Evolutionary conservation across 345 rosid genomes (phyloP), one percentile per base, ranked within the genome.

Genomic region (Populus simonii): DNA sequence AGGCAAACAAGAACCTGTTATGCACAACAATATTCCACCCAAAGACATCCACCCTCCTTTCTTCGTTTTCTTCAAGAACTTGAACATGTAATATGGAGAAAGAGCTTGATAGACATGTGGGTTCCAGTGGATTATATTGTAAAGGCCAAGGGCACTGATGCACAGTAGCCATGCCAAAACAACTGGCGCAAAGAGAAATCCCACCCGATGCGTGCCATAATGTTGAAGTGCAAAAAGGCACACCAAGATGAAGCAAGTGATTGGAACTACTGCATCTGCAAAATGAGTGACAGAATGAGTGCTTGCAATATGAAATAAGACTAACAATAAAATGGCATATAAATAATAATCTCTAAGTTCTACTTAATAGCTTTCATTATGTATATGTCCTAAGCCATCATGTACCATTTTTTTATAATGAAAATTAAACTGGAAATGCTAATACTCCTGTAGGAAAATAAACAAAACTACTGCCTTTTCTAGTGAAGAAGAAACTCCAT

Each of bases 191-290:
- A 96, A 96, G 73, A 92, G 84, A 85, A 92, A 89, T 62, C 98
- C 98, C 63, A 94, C 89, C 49, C 94, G 88, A 80, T 96, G 99
- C 1, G 99, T 94, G 79, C 99, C 99, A 53, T 89, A 96, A 82
- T 96, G 99, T 77, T 96, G 99, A 77, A 96, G 98, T 69, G 98
- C 93, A 76, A 96, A 96, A 76, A 96, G 95, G 76, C 99, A 94
- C 80, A 91, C 89, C 79, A 96, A 81, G 83, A 94, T 96, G 89
- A 96, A 89, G 89, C 99, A 96, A 78, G 96, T 89, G 43, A 96
- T 96, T 47, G 98, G 99, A 86, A 96, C 80, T 71, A 94, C 97
- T 0, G 98, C 99, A 76, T 96, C 99, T 96, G 92, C 91, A 83
- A 68, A 57, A 33, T 5, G 63, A 18, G 8, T n/a, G 38, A 20